Percentiles rank a stretch among this genome's conserved stretches.
Evolutionary conservation across 805 yeast genomes (phyloP).

Genomic region (Zygosaccharomyces siamensis): DNA sequence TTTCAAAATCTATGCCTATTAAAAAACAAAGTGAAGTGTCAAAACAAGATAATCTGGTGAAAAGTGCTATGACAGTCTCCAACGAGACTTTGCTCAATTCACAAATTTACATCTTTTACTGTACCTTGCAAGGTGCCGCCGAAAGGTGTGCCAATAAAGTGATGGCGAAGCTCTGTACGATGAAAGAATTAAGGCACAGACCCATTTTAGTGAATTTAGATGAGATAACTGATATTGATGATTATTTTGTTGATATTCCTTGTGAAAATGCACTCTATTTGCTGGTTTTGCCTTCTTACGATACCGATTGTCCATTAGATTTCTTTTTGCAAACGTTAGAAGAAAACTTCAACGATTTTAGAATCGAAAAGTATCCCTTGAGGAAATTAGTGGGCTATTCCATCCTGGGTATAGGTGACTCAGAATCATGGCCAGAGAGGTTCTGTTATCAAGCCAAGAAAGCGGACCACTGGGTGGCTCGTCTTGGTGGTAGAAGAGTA

Average conservation of each 20-base stretch:
- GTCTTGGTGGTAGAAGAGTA: slow-evolving; percentile 79
- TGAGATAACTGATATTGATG: slow-evolving; percentile 79
- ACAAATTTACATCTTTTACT: slow-evolving; percentile 65
- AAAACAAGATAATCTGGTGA: slow-evolving; percentile 19
- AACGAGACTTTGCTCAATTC: slow-evolving; percentile 44
- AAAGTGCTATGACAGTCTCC: slow-evolving; percentile 39
- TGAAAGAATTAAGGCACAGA: slow-evolving; percentile 31
- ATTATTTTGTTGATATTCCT: slow-evolving; percentile 69
- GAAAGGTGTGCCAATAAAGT: slow-evolving; percentile 60
- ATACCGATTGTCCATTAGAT: slow-evolving; percentile 88
- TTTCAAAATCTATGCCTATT: slow-evolving; percentile 9
- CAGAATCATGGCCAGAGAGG: slow-evolving; percentile 76
- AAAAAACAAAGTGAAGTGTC: slow-evolving; percentile 7
- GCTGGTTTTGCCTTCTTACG: slow-evolving; percentile 82
- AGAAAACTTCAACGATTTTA: slow-evolving; percentile 79
- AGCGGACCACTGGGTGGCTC: slow-evolving; percentile 71
- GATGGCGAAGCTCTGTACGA: slow-evolving; percentile 34
- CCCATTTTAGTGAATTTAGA: slow-evolving; percentile 67
- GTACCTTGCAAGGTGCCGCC: slow-evolving; percentile 82
- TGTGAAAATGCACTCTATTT: slow-evolving; percentile 53
- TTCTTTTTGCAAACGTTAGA: slow-evolving; percentile 73
- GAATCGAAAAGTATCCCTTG: slow-evolving; percentile 79
- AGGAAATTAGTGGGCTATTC: slow-evolving; percentile 68
- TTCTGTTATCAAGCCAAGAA: slow-evolving; percentile 81
- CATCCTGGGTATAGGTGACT: slow-evolving; percentile 83